Evolutionary conservation across 2,329 filamentous ascomycete species (phyloP).

Genomic region (Zymoseptoria ardabiliae): DNA sequence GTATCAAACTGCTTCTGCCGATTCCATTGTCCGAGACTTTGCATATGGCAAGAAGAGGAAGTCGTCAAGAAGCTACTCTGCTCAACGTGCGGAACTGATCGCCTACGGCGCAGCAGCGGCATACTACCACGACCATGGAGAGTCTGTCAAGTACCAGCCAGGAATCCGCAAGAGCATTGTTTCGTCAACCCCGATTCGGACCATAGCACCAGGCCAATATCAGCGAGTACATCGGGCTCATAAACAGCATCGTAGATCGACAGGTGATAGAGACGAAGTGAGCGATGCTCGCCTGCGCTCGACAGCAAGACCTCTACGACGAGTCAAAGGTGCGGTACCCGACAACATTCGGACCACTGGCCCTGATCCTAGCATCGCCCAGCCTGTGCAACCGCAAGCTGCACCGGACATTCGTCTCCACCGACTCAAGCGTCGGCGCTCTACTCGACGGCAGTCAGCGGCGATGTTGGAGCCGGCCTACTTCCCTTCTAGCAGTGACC

Average conservation of each 20-base stretch:
- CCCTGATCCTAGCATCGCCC: neutral
- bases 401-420: neutral
- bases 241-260: neutral
- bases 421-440: neutral
- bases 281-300: neutral
- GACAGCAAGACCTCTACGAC: slow-evolving; percentile 5
- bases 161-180: slow-evolving; percentile 42
- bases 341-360: neutral
- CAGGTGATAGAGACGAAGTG: neutral
- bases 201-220: slow-evolving; percentile 4
- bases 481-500: neutral
- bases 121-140: slow-evolving; percentile 55
- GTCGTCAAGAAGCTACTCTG: neutral
- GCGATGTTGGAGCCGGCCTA: neutral
- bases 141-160: slow-evolving; percentile 52
- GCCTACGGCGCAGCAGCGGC: slow-evolving; percentile 48
- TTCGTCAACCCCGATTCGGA: neutral
- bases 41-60: slow-evolving; percentile 17
- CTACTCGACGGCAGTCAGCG: neutral
- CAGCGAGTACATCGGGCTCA: slow-evolving; percentile 13
- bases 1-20: slow-evolving; percentile 23
- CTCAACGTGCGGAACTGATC: neutral
- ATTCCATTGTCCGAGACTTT: slow-evolving; percentile 29
- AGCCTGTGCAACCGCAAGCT: neutral
- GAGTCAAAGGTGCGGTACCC: neutral